These are phyloP conservation scores for Saussurea involucrata DNA, from an alignment of 129 eudicot genomes.

Conservation along the genomic window DNA sequence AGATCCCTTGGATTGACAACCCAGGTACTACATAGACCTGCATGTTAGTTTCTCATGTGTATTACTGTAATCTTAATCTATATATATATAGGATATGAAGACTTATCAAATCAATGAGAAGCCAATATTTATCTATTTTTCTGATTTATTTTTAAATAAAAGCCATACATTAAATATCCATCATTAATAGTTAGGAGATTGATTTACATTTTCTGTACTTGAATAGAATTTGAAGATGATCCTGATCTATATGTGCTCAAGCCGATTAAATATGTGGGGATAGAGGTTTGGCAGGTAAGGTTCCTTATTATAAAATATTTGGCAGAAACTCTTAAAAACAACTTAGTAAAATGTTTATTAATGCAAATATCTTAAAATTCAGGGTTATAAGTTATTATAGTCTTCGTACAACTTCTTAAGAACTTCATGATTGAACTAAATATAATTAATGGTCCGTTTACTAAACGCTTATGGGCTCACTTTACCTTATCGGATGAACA, in stretches of 20 bases:
- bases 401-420: neutral
- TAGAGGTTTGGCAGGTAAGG: slow-evolving; percentile 97
- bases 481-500: too few relatives aligned
- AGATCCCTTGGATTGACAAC: slow-evolving; percentile 91
- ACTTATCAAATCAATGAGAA: too few relatives aligned
- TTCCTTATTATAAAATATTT: neutral
- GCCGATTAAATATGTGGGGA: slow-evolving; percentile 89
- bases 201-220: neutral
- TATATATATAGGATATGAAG: too few relatives aligned
- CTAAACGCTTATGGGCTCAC: too few relatives aligned
- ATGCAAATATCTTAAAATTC: neutral
- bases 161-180: too few relatives aligned
- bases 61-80: neutral
- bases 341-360: neutral
- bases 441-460: too few relatives aligned
- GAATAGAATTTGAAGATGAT: slow-evolving; percentile 93
- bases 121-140: too few relatives aligned
- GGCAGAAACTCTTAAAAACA: neutral
- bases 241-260: slow-evolving; percentile 95
- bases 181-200: neutral
- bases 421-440: neutral
- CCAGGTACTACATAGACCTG: slow-evolving; percentile 61
- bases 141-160: too few relatives aligned
- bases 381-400: neutral
- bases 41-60: slow-evolving; percentile 1